Base-by-base conservation (phyloP, 2,329 filamentous ascomycete genomes). In the Neocucurbitaria cava region DNA sequence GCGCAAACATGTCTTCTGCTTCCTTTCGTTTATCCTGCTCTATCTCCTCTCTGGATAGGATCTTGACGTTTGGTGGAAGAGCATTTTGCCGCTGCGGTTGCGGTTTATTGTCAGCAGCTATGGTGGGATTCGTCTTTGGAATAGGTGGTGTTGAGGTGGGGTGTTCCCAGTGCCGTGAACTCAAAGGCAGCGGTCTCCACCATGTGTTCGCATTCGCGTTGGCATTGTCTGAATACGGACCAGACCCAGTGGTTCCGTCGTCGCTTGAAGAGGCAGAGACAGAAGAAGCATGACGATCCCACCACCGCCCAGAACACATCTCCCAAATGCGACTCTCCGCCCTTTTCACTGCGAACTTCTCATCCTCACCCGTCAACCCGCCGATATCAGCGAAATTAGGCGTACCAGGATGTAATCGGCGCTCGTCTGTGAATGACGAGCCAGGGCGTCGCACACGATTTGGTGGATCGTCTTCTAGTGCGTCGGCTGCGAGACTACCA, bases 251-350 rank as follows among this genome's bases (percentile, higher is more conserved):
- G n/a, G n/a, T n/a, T n/a, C n/a, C n/a, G n/a, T n/a, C n/a, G n/a
- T n/a, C n/a, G n/a, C n/a, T n/a, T n/a, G n/a, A n/a, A n/a, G n/a
- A n/a, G n/a, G n/a, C n/a, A n/a, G n/a, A n/a, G n/a, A n/a, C n/a
- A n/a, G n/a, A n/a, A n/a, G n/a, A n/a, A 80, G 82, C 82, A 86
- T 87, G 78, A 42, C 89, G 77, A 2, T 82, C 81, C 78, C 91
- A 91, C 90, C 90, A 94, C 56, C 83, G 79, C 33, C 79, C 81
- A 17, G 89, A 86, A 72, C 90, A 94, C 70, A 95, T 86, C 76
- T 95, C 90, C 90, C 90, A 95, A 3, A 95, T 77, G n/a, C 91
- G 80, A 61, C 88, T 91, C 39, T 86, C 82, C 1, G 90, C 91
- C 21, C 91, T 82, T 74, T 91, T 91, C 64, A 92, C 93, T 0